Conservation (phyloP, 1,284 basidiomycete genomes). For the Coniferiporia weirii region DNA sequence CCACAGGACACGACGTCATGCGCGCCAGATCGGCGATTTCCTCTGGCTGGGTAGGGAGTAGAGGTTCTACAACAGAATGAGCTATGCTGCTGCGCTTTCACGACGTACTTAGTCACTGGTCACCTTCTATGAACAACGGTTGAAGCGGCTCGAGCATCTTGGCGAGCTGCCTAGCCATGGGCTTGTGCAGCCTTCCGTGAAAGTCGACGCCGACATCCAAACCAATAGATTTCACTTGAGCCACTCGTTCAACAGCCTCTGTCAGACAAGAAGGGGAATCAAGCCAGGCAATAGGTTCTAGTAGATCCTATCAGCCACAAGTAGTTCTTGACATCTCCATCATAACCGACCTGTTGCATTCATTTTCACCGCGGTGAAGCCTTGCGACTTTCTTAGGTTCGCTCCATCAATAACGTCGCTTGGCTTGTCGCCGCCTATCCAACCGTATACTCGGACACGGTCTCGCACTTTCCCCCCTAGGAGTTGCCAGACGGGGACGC, state of each 20-base stretch:
- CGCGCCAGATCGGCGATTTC: conserved; percentile 62
- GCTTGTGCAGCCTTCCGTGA: conserved; percentile 64
- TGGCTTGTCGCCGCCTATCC: conserved; percentile 73
- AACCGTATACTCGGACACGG: conserved; percentile 55
- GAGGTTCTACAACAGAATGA: conserved; percentile 42
- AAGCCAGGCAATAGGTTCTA: conserved; percentile 34
- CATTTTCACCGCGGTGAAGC: conserved; percentile 78
- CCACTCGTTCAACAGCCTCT: conserved; percentile 57
- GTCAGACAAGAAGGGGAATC: conserved; percentile 46
- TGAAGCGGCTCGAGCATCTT: conserved; percentile 58
- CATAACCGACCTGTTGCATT: conserved; percentile 52
- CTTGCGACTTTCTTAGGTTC: conserved; percentile 56
- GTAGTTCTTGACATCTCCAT: background rate
- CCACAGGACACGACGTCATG: conserved; percentile 60
- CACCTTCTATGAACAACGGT: conserved; percentile 70
- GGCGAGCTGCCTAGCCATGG: conserved; percentile 75
- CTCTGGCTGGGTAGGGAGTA: conserved; percentile 63
- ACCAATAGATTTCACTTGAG: conserved; percentile 56
- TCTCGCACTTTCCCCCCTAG: conserved; percentile 69
- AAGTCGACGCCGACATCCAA: conserved; percentile 65
- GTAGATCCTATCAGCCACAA: conserved; percentile 12
- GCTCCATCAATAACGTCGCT: conserved; percentile 59
- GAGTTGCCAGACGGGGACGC: conserved; percentile 71
- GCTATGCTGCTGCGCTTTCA: background rate
- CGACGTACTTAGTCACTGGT: background rate